Evolutionary conservation across 306 rosid genomes (phyloP).

Genomic region (Cicer chorassanicum): DNA sequence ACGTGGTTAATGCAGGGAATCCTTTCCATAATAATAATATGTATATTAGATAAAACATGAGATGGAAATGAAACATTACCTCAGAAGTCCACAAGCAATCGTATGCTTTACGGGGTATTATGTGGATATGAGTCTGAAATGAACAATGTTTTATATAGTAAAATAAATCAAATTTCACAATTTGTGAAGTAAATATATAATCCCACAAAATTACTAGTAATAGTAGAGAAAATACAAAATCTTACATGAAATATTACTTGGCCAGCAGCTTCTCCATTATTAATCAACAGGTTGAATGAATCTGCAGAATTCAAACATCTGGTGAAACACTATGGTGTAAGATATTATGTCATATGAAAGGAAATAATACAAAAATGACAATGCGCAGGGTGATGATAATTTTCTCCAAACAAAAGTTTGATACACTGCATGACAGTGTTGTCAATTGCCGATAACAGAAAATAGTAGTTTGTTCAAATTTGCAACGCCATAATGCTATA

Average conservation of each 20-base stretch:
- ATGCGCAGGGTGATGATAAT: background rate
- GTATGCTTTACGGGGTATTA: conserved; percentile 82
- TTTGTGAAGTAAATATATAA: conserved; percentile 24
- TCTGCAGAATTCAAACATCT: conserved; percentile 61
- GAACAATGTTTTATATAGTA: conserved; percentile 25
- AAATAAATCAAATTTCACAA: conserved; percentile 43
- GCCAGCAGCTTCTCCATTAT: conserved; percentile 90
- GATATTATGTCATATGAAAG: conserved; percentile 24
- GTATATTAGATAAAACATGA: conserved; percentile 18
- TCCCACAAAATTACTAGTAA: background rate
- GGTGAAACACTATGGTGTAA: conserved; percentile 22
- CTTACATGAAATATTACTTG: conserved; percentile 98
- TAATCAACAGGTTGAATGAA: conserved; percentile 90
- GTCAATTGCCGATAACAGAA: too few relatives aligned
- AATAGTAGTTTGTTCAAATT: too few relatives aligned
- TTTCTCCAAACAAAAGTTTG: conserved; percentile 12
- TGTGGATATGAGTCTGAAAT: conserved; percentile 93
- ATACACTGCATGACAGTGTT: background rate
- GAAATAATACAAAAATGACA: background rate
- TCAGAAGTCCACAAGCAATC: conserved; percentile 94
- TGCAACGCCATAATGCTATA: too few relatives aligned
- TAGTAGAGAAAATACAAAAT: conserved; percentile 24
- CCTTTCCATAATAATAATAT: background rate
- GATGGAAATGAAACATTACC: conserved; percentile 53
- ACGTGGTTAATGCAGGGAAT: too few relatives aligned